Percentiles rank a stretch among this genome's conserved stretches.
These are phyloP conservation scores for Malbranchea zuffiana DNA, from an alignment of 2,329 filamentous ascomycete genomes.

Conservation along the genomic window DNA sequence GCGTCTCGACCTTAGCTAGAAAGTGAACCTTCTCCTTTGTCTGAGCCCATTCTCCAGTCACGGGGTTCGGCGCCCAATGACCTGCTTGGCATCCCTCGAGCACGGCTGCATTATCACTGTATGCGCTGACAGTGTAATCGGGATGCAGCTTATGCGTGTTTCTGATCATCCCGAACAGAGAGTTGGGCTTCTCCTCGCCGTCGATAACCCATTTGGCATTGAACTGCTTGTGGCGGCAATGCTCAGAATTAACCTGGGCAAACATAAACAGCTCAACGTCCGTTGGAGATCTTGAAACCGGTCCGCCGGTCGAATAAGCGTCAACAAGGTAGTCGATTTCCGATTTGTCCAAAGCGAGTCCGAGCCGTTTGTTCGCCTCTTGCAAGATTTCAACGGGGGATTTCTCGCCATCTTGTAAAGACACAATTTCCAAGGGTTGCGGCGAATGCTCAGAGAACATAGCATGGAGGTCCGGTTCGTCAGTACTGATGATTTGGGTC, in stretches of 20 bases:
- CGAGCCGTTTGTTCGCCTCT: slow-evolving; percentile 72
- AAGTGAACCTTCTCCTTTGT: slow-evolving; percentile 80
- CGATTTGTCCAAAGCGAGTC: slow-evolving; percentile 72
- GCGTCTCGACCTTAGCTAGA: slow-evolving; percentile 90
- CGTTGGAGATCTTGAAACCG: slow-evolving; percentile 53
- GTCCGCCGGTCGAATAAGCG: slow-evolving; percentile 56
- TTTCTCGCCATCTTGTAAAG: slow-evolving; percentile 55
- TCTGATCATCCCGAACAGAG: slow-evolving; percentile 89
- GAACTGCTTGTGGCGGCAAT: slow-evolving; percentile 83
- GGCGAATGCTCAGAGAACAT: slow-evolving; percentile 68
- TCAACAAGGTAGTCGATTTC: slow-evolving; percentile 94
- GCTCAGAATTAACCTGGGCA: slow-evolving; percentile 96
- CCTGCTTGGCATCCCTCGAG: slow-evolving; percentile 59
- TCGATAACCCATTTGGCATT: slow-evolving; percentile 96
- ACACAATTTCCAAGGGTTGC: slow-evolving; percentile 59
- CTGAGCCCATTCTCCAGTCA: slow-evolving; percentile 77
- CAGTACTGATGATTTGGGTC: slow-evolving; percentile 69
- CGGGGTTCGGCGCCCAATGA: slow-evolving; percentile 80
- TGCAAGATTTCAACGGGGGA: slow-evolving; percentile 62
- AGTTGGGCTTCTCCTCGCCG: slow-evolving; percentile 64
- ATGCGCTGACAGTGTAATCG: slow-evolving; percentile 80
- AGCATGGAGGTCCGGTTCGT: slow-evolving; percentile 55
- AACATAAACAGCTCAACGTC: slow-evolving; percentile 99
- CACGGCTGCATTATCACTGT: slow-evolving; percentile 97
- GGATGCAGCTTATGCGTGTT: slow-evolving; percentile 78